Conservation (phyloP, 192 early-diverging fungal species). For the Entomortierella chlamydospora region DNA sequence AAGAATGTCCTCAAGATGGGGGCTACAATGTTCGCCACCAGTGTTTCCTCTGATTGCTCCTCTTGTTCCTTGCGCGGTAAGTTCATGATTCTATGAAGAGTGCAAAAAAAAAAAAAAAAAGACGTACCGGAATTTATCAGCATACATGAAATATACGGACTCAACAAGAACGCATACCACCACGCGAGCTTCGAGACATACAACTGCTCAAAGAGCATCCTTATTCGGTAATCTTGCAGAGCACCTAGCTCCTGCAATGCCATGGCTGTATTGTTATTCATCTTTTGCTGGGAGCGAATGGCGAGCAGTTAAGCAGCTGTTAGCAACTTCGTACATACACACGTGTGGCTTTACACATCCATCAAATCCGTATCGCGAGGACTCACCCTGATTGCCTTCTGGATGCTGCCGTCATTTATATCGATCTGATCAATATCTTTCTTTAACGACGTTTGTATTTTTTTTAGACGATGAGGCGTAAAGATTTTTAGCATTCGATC, state of each 20-base stretch:
- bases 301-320: not conserved
- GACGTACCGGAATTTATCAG: not conserved
- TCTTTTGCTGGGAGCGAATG: conserved; percentile 17
- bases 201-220: conserved; percentile 17
- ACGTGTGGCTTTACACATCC: not conserved
- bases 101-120: conserved; percentile 5
- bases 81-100: conserved; percentile 6
- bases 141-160: not conserved
- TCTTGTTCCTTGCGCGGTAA: conserved; percentile 13
- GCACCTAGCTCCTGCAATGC: conserved; percentile 12
- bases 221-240: conserved; percentile 2
- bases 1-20: conserved; percentile 7
- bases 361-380: not conserved
- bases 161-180: too few species aligned
- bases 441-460: conserved; percentile 4
- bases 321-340: not conserved
- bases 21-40: conserved; percentile 8
- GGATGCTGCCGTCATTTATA: conserved; percentile 17
- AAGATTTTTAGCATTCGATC: conserved; percentile 9
- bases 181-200: too few species aligned
- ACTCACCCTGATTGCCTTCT: conserved; percentile 7
- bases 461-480: not conserved
- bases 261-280: conserved; percentile 4
- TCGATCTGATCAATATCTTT: conserved; percentile 10
- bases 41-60: conserved; percentile 12